phyloP scores from a whole-genome alignment of 2,329 filamentous ascomycete genomes.

The Fusarium sp. region DNA sequence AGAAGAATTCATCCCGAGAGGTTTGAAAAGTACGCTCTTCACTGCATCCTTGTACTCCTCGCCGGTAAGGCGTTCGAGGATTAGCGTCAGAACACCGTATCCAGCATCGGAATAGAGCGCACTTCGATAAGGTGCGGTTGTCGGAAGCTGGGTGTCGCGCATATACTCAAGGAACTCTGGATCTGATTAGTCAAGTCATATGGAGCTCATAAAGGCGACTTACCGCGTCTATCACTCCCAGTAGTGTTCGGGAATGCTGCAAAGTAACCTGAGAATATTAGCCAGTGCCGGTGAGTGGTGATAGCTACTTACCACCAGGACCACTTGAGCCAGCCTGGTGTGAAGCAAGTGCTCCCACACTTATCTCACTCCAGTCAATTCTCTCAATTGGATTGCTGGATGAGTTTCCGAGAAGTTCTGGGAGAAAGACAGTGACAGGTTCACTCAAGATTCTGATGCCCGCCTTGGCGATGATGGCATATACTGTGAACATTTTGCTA shows the following conservation, averaged over 20 bases:
- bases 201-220: accelerated
- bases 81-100: slow-evolving; percentile 22
- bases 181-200: background rate
- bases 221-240: background rate
- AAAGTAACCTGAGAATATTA: background rate
- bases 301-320: background rate
- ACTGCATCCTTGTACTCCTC: slow-evolving; percentile 32
- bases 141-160: slow-evolving; percentile 29
- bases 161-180: slow-evolving; percentile 23
- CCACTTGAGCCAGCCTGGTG: slow-evolving; percentile 42
- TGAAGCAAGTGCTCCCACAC: slow-evolving; percentile 34
- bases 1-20: slow-evolving; percentile 29
- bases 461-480: slow-evolving; percentile 33
- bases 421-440: slow-evolving; percentile 37
- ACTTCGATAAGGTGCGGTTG: slow-evolving; percentile 25
- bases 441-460: slow-evolving; percentile 34
- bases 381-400: slow-evolving; percentile 5
- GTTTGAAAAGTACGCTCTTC: slow-evolving; percentile 4
- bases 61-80: slow-evolving; percentile 36
- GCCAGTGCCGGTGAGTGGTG: background rate
- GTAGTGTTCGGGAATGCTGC: accelerated
- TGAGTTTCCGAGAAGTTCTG: slow-evolving; percentile 34
- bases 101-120: slow-evolving; percentile 45
- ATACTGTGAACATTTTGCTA: slow-evolving; percentile 34
- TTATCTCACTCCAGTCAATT: slow-evolving; percentile 39